Evolutionary conservation across 345 rosid species (phyloP).

Genomic region (Hibiscus trionum): DNA sequence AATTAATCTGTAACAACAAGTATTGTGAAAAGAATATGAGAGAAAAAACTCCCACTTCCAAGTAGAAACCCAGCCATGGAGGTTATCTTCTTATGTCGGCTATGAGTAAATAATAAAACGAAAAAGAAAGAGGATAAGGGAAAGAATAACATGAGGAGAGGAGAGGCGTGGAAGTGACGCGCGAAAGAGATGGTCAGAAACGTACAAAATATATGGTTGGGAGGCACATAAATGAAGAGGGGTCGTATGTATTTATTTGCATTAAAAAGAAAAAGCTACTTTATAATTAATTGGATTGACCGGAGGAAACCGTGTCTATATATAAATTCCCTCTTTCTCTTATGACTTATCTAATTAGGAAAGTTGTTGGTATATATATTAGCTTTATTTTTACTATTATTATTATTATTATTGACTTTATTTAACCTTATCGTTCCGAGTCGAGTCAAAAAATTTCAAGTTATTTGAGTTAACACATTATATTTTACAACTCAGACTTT

Average conservation of each 20-base stretch:
- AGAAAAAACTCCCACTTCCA: too few species aligned
- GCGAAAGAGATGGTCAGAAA: neutral
- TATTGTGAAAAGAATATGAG: too few species aligned
- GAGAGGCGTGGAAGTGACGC: neutral
- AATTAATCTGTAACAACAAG: too few species aligned
- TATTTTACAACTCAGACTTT: too few species aligned
- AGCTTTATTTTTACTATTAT: neutral
- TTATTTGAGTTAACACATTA: too few species aligned
- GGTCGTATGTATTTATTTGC: neutral
- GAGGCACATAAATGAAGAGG: neutral
- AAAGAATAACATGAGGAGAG: neutral
- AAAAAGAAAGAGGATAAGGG: neutral
- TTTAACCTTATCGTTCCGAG: too few species aligned
- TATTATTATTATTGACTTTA: neutral
- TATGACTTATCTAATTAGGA: neutral
- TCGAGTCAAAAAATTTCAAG: too few species aligned
- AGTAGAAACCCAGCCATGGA: neutral
- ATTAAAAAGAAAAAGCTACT: neutral
- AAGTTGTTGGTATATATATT: neutral
- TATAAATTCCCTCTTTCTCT: neutral
- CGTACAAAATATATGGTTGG: neutral
- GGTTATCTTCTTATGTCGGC: neutral
- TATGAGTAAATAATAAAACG: neutral
- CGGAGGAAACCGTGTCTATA: neutral
- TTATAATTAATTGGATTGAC: neutral